A percentile compares a stretch with the other conserved stretches of the same genome.
These are phyloP conservation scores for Teunomyces pallodes DNA, from an alignment of 805 yeast genomes.

Conservation along the genomic window DNA sequence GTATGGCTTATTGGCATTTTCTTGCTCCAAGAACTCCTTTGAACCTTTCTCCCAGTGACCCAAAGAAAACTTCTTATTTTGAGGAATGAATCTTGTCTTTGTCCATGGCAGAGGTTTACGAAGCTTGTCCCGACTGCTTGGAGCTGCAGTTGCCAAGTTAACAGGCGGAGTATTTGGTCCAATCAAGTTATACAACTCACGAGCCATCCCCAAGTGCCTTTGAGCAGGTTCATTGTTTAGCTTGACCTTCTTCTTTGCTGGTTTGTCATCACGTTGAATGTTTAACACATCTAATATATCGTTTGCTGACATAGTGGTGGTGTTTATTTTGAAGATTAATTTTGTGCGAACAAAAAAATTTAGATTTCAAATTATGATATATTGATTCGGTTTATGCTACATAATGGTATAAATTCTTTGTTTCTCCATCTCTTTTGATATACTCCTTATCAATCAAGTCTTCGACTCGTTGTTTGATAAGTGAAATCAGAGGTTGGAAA, in stretches of 20 bases:
- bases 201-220: conserved; percentile 68
- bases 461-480: conserved; percentile 72
- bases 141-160: conserved; percentile 21
- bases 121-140: conserved; percentile 57
- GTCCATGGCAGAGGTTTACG: conserved; percentile 85
- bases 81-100: conserved; percentile 55
- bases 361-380: background rate
- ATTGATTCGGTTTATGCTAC: conserved; percentile 44
- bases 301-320: conserved; percentile 27
- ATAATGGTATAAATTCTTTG: conserved; percentile 60
- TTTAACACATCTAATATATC: conserved; percentile 79
- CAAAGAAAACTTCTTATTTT: conserved; percentile 44
- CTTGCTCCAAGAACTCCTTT: conserved; percentile 40
- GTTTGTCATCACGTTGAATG: conserved; percentile 50
- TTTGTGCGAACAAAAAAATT: background rate
- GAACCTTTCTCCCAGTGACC: conserved; percentile 88
- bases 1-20: conserved; percentile 44
- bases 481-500: conserved; percentile 65
- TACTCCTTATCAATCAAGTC: conserved; percentile 80
- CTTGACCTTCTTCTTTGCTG: conserved; percentile 42
- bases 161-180: conserved; percentile 92
- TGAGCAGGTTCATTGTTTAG: conserved; percentile 17
- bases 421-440: conserved; percentile 64
- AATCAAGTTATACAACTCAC: conserved; percentile 82
- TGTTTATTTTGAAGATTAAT: background rate